These are phyloP conservation scores for Leptodermis oblonga DNA, from an alignment of 257 asterid genomes.

Conservation along the genomic window DNA sequence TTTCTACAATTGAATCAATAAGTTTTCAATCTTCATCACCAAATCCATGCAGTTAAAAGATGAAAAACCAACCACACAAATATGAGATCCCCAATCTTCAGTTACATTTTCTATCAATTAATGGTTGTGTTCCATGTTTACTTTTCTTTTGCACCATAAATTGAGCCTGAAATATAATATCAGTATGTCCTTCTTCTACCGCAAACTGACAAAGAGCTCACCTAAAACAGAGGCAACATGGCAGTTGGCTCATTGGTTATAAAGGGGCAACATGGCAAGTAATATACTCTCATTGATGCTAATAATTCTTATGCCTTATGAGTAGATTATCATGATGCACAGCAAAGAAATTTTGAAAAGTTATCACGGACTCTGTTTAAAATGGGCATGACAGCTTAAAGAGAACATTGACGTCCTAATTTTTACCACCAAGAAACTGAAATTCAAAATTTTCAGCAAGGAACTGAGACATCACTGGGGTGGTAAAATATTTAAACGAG, in stretches of 20 bases:
- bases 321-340: not conserved
- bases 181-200: not conserved
- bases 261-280: too few species aligned
- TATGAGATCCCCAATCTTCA: not conserved
- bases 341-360: not conserved
- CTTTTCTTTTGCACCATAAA: not conserved
- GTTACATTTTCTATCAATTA: not conserved
- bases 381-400: too few species aligned
- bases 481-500: not conserved
- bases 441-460: too few species aligned
- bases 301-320: too few species aligned
- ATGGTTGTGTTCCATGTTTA: not conserved
- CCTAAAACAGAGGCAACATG: slow-evolving; percentile 4
- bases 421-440: not conserved
- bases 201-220: not conserved
- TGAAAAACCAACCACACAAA: not conserved
- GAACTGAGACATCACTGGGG: not conserved
- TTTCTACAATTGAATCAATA: not conserved
- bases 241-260: too few species aligned
- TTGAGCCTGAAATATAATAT: slow-evolving; percentile 5
- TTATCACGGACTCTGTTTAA: too few species aligned
- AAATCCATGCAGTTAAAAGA: not conserved
- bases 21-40: not conserved
- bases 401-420: too few species aligned
- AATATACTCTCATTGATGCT: too few species aligned